Base-by-base conservation (phyloP, 371 early-diverging fungal species). In the Lichtheimia ornata region DNA sequence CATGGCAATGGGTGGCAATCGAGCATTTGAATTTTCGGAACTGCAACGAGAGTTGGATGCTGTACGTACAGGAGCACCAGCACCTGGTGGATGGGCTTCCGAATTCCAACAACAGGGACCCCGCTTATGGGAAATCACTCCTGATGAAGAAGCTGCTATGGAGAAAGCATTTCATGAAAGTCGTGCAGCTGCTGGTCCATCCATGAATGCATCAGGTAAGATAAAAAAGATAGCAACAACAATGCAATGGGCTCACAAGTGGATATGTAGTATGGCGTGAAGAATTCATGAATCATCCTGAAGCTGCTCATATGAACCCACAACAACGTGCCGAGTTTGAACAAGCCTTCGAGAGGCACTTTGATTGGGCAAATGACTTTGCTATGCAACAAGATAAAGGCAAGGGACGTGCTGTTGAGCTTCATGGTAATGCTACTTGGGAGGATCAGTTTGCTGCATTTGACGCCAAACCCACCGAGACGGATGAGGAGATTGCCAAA, bases 371-470 rank as follows among this genome's bases (percentile, higher is more conserved):
- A 0, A 73, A 71, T 22, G 85, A 85, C 53, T 85, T 80, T 65
- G 79, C 74, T 28, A 62, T 84, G 53, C 73, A 76, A 15, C 76
- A 79, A 40, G 79, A 71, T 30, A 85, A 82, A 57, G 84, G 85
- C 28, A 84, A 85, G 58, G 77, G 73, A 13, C 66, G 67, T 47
- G 3, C 28, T 15, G 65, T 77, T 5, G 78, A 82, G n/a, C 35
- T 71, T 30, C 63, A 72, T 24, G 68, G 69, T 55, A 62, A 81
- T 49, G 72, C 71, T 9, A 71, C 71, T 4, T 89, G 89, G 90
- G 90, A 89, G 54, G 87, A 88, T 18, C 87, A 93, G 53, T 91
- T 90, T 65, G 85, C 83, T 13, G 84, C 81, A 2, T 76, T 79
- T 50, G 80, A 81, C 55, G 47, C 62, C 30, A 61, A 67, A 44